These are phyloP conservation scores for Paracamarosporium sp. DNA, from an alignment of 2,329 filamentous ascomycete genomes.

Conservation along the genomic window DNA sequence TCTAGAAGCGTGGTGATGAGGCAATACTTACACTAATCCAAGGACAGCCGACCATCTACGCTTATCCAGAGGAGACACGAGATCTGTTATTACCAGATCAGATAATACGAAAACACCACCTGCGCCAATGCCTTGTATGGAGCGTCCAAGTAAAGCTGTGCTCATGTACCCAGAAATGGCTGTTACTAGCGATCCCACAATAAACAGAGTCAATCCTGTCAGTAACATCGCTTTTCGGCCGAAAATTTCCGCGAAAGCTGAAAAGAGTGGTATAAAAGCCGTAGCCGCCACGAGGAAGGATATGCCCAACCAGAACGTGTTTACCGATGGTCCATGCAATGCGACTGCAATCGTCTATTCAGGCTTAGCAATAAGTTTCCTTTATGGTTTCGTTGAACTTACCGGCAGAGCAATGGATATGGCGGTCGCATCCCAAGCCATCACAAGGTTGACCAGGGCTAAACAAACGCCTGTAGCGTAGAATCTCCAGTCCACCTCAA, in stretches of 20 bases:
- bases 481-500: conserved; percentile 29
- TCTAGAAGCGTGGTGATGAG: not conserved
- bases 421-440: conserved; percentile 30
- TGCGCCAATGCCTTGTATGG: conserved; percentile 56
- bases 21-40: conserved; percentile 23
- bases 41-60: conserved; percentile 28
- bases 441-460: conserved; percentile 29
- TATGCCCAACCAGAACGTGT: conserved; percentile 59
- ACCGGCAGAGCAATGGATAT: conserved; percentile 31
- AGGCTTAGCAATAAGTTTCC: conserved; percentile 7
- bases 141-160: conserved; percentile 51
- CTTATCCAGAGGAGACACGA: conserved; percentile 40
- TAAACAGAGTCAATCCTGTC: conserved; percentile 51
- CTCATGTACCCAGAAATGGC: conserved; percentile 45
- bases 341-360: conserved; percentile 42
- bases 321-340: conserved; percentile 43
- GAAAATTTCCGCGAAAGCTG: conserved; percentile 55
- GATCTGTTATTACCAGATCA: conserved; percentile 52
- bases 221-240: conserved; percentile 56
- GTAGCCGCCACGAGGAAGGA: conserved; percentile 55
- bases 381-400: conserved; percentile 7
- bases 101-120: conserved; percentile 54
- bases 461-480: conserved; percentile 29
- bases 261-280: conserved; percentile 52
- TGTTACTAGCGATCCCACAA: conserved; percentile 52